Base-by-base conservation (phyloP, 352 stramenopile species). In the Aphanomyces euteiches region DNA sequence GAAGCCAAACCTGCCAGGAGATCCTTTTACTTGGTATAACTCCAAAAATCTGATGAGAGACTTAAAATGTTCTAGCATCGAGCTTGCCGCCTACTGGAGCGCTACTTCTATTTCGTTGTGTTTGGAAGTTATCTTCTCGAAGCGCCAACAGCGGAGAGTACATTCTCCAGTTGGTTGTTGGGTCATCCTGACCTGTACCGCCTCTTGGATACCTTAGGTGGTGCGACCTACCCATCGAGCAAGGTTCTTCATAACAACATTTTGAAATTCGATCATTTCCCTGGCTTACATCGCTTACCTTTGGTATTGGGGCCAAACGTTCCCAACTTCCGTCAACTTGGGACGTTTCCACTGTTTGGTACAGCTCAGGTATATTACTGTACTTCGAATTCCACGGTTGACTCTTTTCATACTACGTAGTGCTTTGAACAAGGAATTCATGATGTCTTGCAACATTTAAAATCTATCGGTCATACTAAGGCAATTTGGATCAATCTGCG, bases 401-500 rank as follows among this genome's bases (percentile, higher is more conserved):
- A 74, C 17, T 53, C 70, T 47, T 28, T 58, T 72, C 1, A 36
- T 28, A 19, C 57, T 53, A n/a, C n/a, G n/a, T n/a, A 50, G 69
- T 90, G 79, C 57, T 74, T 93, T 13, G 86, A 95, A 67, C 73
- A 79, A 43, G 87, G 87, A 2, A 89, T 95, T 37, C 63, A 74
- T 1, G 86, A 93, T 47, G 85, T 93, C 3, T 73, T 92, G 17
- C 53, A 78, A 15, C 71, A 89, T 66, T 77, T 92, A 57, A 67
- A 67, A 3, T 75, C 84, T 19, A 89, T 87, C 40, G 84, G 87
- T 43, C 83, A 81, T 34, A 5, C 34, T 5, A 50, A 38, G 34
- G 85, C 82, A 7, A 92, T 96, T 28, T 97, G 89, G 89, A 93
- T 95, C 73, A 97, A 97, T 56, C 73, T 97, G 56, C 85, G 90